Base-by-base conservation (phyloP, 1,284 basidiomycete genomes). In the Schizophyllum commune region DNA sequence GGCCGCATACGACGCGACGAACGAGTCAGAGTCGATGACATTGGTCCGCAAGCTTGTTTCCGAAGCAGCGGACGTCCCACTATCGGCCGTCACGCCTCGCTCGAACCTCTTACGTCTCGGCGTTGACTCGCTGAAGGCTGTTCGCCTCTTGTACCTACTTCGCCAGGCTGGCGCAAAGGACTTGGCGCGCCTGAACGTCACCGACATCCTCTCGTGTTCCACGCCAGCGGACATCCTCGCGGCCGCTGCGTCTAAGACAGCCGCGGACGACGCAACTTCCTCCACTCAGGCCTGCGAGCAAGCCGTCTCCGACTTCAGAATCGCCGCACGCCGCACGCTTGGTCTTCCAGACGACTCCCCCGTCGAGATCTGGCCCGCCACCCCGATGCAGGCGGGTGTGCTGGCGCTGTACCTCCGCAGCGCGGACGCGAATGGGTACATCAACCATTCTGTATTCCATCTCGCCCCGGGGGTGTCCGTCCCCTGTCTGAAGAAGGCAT, bases 361-460 rank as follows among this genome's bases (percentile, higher is more conserved):
- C 32, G 58, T 62, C 32, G 32, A 27, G 21, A 62, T 62, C 20
- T 56, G 59, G 32, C 61, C 61, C 20, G 54, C 58, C 13, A 62
- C 61, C 21, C 61, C 61, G 1, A 62, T 59, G 58, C 61, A 62
- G 54, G 58, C 58, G 15, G 55, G 61, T 33, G 61, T 62, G 7
- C 52, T 62, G 9, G 61, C 61, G 4, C 20, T 58, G 57, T 62
- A 62, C 33, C 32, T 62, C 15, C 57, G 61, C 33, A 52, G 53
- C 54, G 22, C 21, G 21, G 9, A 52, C 17, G 56, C 58, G 51
- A 60, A 39, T n/a, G 58, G 53, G 2, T 62, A 62, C 55, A 58
- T 62, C 53, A 55, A 62, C 39, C 61, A 62, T 21, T 62, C 61
- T 5, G 39, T 62, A 21, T 62, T 60, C 39, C 55, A 53, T n/a